A percentile compares a stretch with the other conserved stretches of the same genome.
These are phyloP conservation scores for Cerioporus squamosus DNA, from an alignment of 1,284 basidiomycete genomes.

Conservation along the genomic window DNA sequence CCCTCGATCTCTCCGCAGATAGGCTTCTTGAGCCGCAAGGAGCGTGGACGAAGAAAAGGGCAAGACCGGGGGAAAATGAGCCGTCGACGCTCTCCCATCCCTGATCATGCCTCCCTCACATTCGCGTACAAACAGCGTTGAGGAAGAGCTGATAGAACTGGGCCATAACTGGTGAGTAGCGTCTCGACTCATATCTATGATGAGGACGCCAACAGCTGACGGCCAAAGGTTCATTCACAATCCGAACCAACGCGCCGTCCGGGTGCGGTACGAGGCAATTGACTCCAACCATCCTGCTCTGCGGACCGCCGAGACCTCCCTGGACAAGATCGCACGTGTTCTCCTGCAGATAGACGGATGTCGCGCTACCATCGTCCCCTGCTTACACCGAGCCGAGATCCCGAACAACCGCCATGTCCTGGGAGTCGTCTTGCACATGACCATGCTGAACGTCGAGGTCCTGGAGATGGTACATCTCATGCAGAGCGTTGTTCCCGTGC, in stretches of 20 bases:
- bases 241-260: slow-evolving; percentile 18
- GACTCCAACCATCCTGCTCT: slow-evolving; percentile 15
- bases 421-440: slow-evolving; percentile 19
- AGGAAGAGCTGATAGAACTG: slow-evolving; percentile 22
- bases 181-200: not conserved
- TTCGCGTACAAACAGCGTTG: slow-evolving; percentile 5
- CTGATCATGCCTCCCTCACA: slow-evolving; percentile 12
- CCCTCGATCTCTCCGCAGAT: not conserved
- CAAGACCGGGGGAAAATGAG: slow-evolving; percentile 4
- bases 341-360: slow-evolving; percentile 13
- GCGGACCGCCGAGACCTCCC: slow-evolving; percentile 11
- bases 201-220: not conserved
- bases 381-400: slow-evolving; percentile 11
- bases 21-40: slow-evolving; percentile 1
- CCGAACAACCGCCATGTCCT: not conserved
- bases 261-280: slow-evolving; percentile 22
- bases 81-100: slow-evolving; percentile 2
- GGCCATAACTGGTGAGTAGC: slow-evolving; percentile 20
- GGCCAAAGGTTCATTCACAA: slow-evolving; percentile 24
- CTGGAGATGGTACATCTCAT: slow-evolving; percentile 21
- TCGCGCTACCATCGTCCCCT: slow-evolving; percentile 21
- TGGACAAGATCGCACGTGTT: slow-evolving; percentile 15
- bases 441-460: slow-evolving; percentile 20
- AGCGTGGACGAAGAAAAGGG: not conserved
- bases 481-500: slow-evolving; percentile 19